Evolutionary conservation across 768 basidiomycete species (phyloP), one percentile per base, ranked within the genome.

Genomic region (Mycena venus): DNA sequence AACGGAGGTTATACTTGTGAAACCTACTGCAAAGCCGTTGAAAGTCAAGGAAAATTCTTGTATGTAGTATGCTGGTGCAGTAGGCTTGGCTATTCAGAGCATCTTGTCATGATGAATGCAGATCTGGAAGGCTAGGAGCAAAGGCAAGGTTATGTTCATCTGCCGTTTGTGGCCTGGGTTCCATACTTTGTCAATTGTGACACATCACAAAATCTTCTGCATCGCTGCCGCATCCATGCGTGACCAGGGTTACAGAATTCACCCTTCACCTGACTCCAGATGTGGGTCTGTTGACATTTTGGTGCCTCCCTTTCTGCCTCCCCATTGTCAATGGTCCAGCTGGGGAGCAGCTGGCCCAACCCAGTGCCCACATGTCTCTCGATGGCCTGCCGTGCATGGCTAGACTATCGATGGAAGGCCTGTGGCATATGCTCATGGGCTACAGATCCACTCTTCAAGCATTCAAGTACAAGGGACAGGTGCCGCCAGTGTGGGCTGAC

Each of bases 391-490:
- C n/a, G 10, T 10, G 31, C 25, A 31, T 3, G 8, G 55, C 40
- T 1, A 56, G 70, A 10, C 70, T 63, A 0, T 65, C 70, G 31
- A 27, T 72, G 42, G 63, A 72, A 25, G 19, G 44, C 34, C 14
- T 72, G 62, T 49, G 63, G 55, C 40, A 65, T 17, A 58, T 72
- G 1, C 63, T 72, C 44, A 21, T 23, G 0, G 55, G 63, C 21
- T 72, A 64, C 63, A 27, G 32, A 21, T 47, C 42, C 17, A 66
- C 70, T 3, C 70, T 72, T 12, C 25, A 60, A 12, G 8, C 21
- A 21, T 42, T 72, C 25, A 59, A 72, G 21, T 72, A 51, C 59
- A 40, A 59, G 10, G 71, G 64, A n/a, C 61, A 36, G 62, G 63
- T 63, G 25, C 70, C 70, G 15, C 2, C n/a, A n/a, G n/a, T 34